Conservation (phyloP, 164 flowering plant species). For the Nymphaea thermarum region DNA sequence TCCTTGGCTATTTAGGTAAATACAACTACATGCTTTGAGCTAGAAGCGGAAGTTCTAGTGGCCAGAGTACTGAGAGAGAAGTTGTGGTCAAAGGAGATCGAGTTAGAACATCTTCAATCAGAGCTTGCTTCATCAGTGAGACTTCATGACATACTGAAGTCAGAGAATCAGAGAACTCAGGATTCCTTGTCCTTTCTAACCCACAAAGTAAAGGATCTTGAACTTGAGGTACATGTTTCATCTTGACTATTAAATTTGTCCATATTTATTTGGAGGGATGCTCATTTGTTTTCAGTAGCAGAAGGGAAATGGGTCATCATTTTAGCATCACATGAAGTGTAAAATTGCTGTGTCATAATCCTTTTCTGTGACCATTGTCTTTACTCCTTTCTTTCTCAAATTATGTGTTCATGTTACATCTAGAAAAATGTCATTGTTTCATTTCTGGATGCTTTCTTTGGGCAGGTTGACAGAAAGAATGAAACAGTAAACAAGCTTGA, state of each 20-base stretch:
- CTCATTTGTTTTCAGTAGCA: too few relatives aligned
- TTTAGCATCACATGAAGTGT: too few relatives aligned
- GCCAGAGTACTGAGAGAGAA: conserved; percentile 68
- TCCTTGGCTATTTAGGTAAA: not conserved
- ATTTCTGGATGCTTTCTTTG: not conserved
- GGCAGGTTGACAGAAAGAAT: conserved; percentile 66
- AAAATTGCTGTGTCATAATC: too few relatives aligned
- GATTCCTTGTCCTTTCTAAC: conserved; percentile 53
- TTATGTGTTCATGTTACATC: too few relatives aligned
- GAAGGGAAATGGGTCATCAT: too few relatives aligned
- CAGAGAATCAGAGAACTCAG: conserved; percentile 56
- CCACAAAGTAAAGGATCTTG: conserved; percentile 74
- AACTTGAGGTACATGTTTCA: conserved; percentile 59
- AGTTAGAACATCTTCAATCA: conserved; percentile 78
- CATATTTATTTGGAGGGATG: too few relatives aligned
- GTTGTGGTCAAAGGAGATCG: conserved; percentile 58
- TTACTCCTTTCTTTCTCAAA: too few relatives aligned
- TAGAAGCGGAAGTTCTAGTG: conserved; percentile 72
- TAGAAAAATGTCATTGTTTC: too few relatives aligned
- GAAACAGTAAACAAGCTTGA: conserved; percentile 45
- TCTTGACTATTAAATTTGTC: not conserved
- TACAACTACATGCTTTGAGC: conserved; percentile 15
- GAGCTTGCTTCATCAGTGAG: conserved; percentile 76
- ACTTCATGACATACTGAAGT: conserved; percentile 61
- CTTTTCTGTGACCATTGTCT: too few relatives aligned